phyloP scores from a whole-genome alignment of 1,284 basidiomycete genomes.

The Pseudozyma sp. region DNA sequence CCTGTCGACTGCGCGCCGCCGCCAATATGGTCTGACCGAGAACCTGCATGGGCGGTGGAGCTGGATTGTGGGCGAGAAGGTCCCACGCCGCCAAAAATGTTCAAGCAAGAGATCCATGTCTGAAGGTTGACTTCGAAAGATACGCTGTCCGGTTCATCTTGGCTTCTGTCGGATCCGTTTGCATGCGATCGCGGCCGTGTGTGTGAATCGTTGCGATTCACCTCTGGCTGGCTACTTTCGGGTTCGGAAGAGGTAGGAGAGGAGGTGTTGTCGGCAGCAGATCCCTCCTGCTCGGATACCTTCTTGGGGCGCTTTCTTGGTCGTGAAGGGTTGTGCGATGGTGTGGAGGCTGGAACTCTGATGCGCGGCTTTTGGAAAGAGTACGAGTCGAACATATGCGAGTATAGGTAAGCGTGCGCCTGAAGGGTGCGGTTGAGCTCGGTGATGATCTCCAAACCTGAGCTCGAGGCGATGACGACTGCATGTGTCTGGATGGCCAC shows the following conservation, averaged over 20 bases:
- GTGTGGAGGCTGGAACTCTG: neutral
- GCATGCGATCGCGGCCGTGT: conserved; percentile 11
- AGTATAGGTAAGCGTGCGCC: conserved; percentile 85
- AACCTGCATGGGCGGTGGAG: neutral
- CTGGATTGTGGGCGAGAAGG: conserved; percentile 34
- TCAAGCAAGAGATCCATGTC: conserved; percentile 86
- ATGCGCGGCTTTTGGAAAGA: conserved; percentile 72
- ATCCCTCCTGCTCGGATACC: neutral
- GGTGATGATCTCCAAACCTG: conserved; percentile 84
- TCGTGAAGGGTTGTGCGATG: neutral
- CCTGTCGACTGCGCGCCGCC: conserved; percentile 1
- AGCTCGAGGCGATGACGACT: conserved; percentile 77
- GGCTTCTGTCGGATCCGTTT: neutral
- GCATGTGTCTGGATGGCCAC: conserved; percentile 70
- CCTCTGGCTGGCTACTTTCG: neutral
- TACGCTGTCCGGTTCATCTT: conserved; percentile 69
- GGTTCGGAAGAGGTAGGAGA: conserved; percentile 11
- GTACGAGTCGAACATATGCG: conserved; percentile 82
- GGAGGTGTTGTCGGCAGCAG: neutral
- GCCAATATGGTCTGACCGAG: conserved; percentile 10
- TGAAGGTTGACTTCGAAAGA: conserved; percentile 83
- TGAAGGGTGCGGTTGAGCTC: conserved; percentile 84
- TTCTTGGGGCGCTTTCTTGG: conserved; percentile 19
- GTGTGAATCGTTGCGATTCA: neutral
- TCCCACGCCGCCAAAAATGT: conserved; percentile 85